phyloP scores from a whole-genome alignment of 1,284 basidiomycete genomes.

The Phylloboletellus chloephorus region DNA sequence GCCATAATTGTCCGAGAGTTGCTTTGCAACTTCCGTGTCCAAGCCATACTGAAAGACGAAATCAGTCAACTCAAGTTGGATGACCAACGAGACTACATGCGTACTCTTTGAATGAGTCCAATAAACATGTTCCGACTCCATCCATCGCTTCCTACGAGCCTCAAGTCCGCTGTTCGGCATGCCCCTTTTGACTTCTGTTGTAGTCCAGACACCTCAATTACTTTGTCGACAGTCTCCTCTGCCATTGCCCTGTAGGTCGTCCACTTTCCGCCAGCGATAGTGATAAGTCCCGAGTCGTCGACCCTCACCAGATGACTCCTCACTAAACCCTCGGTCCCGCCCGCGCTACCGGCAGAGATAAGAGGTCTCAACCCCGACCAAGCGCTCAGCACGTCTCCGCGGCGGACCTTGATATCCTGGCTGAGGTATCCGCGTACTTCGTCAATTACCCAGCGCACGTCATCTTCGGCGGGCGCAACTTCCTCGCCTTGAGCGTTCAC shows the following conservation, averaged over 20 bases:
- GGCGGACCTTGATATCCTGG: conserved; percentile 88
- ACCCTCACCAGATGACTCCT: conserved; percentile 94
- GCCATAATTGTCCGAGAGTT: conserved; percentile 91
- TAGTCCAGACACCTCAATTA: conserved; percentile 75
- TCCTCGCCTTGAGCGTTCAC: conserved; percentile 59
- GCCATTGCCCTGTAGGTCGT: conserved; percentile 98
- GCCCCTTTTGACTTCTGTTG: conserved; percentile 51
- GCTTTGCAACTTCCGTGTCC: conserved; percentile 89
- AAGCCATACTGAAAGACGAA: conserved; percentile 62
- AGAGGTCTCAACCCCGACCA: conserved; percentile 93
- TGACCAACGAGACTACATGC: conserved; percentile 16
- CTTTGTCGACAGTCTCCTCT: conserved; percentile 89
- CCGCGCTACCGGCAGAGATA: conserved; percentile 61
- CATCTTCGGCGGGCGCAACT: conserved; percentile 85
- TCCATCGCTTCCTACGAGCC: conserved; percentile 89
- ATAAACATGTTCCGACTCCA: conserved; percentile 98
- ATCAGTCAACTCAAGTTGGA: conserved; percentile 11
- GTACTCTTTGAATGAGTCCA: conserved; percentile 83
- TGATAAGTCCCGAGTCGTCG: conserved; percentile 77
- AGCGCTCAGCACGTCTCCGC: conserved; percentile 95
- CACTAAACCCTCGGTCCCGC: conserved; percentile 84
- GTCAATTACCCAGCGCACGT: conserved; percentile 95
- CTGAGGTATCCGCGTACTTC: conserved; percentile 88
- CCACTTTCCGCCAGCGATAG: conserved; percentile 98
- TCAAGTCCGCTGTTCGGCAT: conserved; percentile 78